phyloP scores from a whole-genome alignment of 768 basidiomycete genomes.

The Boletus sp. region DNA sequence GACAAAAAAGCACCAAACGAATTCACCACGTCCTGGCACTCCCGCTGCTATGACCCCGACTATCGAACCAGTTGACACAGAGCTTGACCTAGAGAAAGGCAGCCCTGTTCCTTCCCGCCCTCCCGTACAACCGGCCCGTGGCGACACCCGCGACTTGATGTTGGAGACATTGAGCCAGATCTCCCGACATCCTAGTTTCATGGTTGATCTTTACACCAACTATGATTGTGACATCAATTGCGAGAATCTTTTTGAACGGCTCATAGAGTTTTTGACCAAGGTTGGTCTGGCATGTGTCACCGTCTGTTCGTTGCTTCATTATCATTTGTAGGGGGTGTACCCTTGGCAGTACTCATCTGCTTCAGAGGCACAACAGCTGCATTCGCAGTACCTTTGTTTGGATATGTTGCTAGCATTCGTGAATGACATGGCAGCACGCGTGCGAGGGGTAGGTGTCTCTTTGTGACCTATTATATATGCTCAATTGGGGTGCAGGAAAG shows the following conservation, averaged over 20 bases:
- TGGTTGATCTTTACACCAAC: constrained; percentile 94
- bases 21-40: constrained; percentile 53
- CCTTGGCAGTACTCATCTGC: constrained; percentile 57
- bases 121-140: constrained; percentile 71
- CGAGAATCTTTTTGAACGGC: constrained; percentile 90
- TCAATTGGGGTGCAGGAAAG: constrained; percentile 31
- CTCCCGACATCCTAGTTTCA: constrained; percentile 81
- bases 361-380: constrained; percentile 63
- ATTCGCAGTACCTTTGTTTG: constrained; percentile 81
- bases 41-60: constrained; percentile 44
- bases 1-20: constrained; percentile 34
- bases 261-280: constrained; percentile 85
- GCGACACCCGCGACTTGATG: constrained; percentile 85
- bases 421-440: constrained; percentile 78
- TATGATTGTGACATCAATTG: constrained; percentile 97
- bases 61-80: constrained; percentile 36
- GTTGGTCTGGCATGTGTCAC: constrained; percentile 38
- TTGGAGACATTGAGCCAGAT: constrained; percentile 83
- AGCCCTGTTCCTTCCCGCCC: constrained; percentile 51
- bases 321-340: constrained; percentile 65
- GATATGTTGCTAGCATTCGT: constrained; percentile 86
- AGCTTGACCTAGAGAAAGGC: constrained; percentile 46
- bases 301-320: constrained; percentile 4
- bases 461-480: constrained; percentile 7
- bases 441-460: constrained; percentile 40